These are phyloP conservation scores for Ceratocystis ficicola DNA, from an alignment of 2,329 filamentous ascomycete genomes.

Conservation along the genomic window DNA sequence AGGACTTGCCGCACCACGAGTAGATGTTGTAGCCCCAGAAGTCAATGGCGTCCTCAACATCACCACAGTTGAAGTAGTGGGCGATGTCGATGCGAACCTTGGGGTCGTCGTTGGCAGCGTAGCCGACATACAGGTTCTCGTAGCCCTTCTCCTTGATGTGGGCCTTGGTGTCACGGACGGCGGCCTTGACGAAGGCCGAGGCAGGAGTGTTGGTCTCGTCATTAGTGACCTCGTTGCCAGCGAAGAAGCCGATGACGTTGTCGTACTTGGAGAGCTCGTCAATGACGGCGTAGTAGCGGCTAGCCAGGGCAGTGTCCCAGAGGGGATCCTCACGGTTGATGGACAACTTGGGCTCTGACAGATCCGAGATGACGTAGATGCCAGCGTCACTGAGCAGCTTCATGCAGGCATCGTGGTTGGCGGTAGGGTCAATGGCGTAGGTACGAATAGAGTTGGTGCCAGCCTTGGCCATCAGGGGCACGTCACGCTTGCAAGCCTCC, in stretches of 20 bases:
- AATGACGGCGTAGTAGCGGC: conserved; percentile 72
- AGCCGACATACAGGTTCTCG: conserved; percentile 74
- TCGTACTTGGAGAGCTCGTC: conserved; percentile 70
- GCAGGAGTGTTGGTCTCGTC: conserved; percentile 75
- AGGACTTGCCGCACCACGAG: conserved; percentile 90
- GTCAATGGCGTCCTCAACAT: conserved; percentile 57
- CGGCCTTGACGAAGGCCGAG: conserved; percentile 92
- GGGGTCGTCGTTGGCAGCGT: conserved; percentile 87
- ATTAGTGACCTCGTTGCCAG: conserved; percentile 95
- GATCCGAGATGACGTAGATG: conserved; percentile 90
- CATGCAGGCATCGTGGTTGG: conserved; percentile 79
- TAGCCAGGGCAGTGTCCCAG: conserved; percentile 69
- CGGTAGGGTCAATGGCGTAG: conserved; percentile 74
- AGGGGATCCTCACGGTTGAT: conserved; percentile 70
- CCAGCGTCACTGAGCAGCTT: conserved; percentile 64
- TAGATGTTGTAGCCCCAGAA: conserved; percentile 99
- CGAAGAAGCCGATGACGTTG: conserved; percentile 95
- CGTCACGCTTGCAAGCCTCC: conserved; percentile 65
- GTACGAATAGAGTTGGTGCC: conserved; percentile 89
- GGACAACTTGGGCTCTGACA: conserved; percentile 67
- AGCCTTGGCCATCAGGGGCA: conserved; percentile 66
- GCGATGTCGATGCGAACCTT: conserved; percentile 71
- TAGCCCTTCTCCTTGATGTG: conserved; percentile 76
- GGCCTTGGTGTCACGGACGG: conserved; percentile 87
- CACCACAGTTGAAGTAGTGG: conserved; percentile 89